phyloP scores from a whole-genome alignment of 306 rosid species.

The Erythrophleum fordii region DNA sequence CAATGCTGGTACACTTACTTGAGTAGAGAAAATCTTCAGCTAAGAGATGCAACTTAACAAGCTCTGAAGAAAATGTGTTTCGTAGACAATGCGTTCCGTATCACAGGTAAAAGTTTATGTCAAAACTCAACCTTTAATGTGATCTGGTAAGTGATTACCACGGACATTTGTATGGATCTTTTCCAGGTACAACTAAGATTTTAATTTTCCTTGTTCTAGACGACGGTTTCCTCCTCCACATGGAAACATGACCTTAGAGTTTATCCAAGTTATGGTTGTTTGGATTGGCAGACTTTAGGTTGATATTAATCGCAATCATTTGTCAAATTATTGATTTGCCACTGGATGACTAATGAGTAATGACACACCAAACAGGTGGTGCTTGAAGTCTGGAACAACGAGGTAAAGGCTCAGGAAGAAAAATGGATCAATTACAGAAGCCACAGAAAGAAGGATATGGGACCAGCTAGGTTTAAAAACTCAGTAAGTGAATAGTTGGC shows the following conservation, averaged over 20 bases:
- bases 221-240: neutral
- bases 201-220: neutral
- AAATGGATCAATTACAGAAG: slow-evolving; percentile 50
- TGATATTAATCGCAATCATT: neutral
- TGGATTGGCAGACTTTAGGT: neutral
- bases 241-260: neutral
- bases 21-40: slow-evolving; percentile 37
- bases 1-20: neutral
- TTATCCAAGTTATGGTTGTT: slow-evolving; percentile 14
- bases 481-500: slow-evolving; percentile 41
- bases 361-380: slow-evolving; percentile 1
- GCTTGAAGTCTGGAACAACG: slow-evolving; percentile 36
- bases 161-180: neutral
- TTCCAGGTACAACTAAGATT: neutral
- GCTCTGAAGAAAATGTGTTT: slow-evolving; percentile 72
- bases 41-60: slow-evolving; percentile 67
- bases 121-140: neutral
- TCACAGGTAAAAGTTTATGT: slow-evolving; percentile 51
- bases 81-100: slow-evolving; percentile 59
- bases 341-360: slow-evolving; percentile 33
- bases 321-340: neutral
- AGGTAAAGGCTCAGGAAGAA: slow-evolving; percentile 45
- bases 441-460: slow-evolving; percentile 49
- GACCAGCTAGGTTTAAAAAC: slow-evolving; percentile 32
- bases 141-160: neutral